Conservation (phyloP, 352 stramenopile species). For the Phytophthora brassicae region DNA sequence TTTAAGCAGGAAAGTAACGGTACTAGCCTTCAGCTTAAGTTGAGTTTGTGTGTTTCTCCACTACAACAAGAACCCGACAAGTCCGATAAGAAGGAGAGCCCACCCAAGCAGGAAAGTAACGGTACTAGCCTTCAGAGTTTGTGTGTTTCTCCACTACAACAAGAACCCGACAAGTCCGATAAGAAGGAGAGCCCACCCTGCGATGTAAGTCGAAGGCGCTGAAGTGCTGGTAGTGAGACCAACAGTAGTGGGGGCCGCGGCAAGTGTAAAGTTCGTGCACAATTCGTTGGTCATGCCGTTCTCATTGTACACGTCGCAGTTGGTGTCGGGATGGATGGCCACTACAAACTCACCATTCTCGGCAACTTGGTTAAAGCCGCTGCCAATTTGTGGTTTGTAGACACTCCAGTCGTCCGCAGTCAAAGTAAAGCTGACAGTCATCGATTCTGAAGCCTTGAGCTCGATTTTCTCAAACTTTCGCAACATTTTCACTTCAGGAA, state of each 20-base stretch:
- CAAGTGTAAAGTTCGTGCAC: conserved; percentile 45
- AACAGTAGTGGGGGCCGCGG: conserved; percentile 10
- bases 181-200: conserved; percentile 10
- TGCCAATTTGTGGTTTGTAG: conserved; percentile 55
- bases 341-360: conserved; percentile 72
- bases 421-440: conserved; percentile 39
- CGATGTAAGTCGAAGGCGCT: conserved; percentile 2
- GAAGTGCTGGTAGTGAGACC: conserved; percentile 16
- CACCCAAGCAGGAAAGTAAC: conserved; percentile 3
- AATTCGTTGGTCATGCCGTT: conserved; percentile 31
- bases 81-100: conserved; percentile 9
- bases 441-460: conserved; percentile 35
- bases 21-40: too few species aligned
- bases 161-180: conserved; percentile 6
- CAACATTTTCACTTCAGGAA: conserved; percentile 80
- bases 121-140: too few species aligned
- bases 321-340: conserved; percentile 55
- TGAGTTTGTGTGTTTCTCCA: too few species aligned
- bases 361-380: conserved; percentile 50
- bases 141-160: too few species aligned
- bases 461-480: conserved; percentile 78
- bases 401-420: conserved; percentile 57
- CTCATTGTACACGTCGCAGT: conserved; percentile 66
- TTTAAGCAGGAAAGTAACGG: neutral
- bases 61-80: conserved; percentile 5